phyloP scores from a whole-genome alignment of 345 rosid genomes.

The Bruguiera parviflora region DNA sequence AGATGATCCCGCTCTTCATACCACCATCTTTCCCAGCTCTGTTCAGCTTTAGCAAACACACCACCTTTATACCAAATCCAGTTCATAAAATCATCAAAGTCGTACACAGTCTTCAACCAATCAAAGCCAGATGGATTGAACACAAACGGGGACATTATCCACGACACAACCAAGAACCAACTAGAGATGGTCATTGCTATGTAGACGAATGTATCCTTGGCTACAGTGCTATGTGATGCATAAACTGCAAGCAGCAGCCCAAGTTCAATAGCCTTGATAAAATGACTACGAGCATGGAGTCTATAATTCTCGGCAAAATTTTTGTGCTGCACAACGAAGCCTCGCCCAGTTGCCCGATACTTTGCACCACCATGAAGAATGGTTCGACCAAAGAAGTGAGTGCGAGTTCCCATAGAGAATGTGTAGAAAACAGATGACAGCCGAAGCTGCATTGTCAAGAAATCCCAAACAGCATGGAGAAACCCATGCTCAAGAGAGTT shows the following conservation, averaged over 20 bases:
- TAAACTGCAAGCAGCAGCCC: slow-evolving; percentile 72
- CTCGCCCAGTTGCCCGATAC: slow-evolving; percentile 95
- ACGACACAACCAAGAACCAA: slow-evolving; percentile 81
- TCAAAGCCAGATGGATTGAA: slow-evolving; percentile 96
- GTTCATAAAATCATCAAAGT: slow-evolving; percentile 84
- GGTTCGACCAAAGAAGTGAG: slow-evolving; percentile 94
- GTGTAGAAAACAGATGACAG: slow-evolving; percentile 93
- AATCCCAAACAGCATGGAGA: slow-evolving; percentile 90
- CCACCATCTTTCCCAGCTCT: slow-evolving; percentile 98
- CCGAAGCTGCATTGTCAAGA: slow-evolving; percentile 91
- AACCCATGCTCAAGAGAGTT: slow-evolving; percentile 93
- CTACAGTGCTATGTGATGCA: slow-evolving; percentile 75
- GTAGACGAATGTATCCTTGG: slow-evolving; percentile 68
- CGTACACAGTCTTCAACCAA: slow-evolving; percentile 88
- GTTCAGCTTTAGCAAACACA: slow-evolving; percentile 80
- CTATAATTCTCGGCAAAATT: slow-evolving; percentile 82
- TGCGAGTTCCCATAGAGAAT: slow-evolving; percentile 95
- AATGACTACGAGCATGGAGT: slow-evolving; percentile 83
- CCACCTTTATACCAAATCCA: slow-evolving; percentile 89
- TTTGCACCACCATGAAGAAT: slow-evolving; percentile 96
- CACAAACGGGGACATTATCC: slow-evolving; percentile 81
- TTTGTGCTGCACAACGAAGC: slow-evolving; percentile 96
- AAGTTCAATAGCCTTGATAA: slow-evolving; percentile 81
- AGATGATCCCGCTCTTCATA: slow-evolving; percentile 88
- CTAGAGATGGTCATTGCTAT: slow-evolving; percentile 79